Evolutionary conservation across 805 yeast genomes (phyloP), one percentile per base, ranked within the genome.

Genomic region (Brettanomyces nanus): DNA sequence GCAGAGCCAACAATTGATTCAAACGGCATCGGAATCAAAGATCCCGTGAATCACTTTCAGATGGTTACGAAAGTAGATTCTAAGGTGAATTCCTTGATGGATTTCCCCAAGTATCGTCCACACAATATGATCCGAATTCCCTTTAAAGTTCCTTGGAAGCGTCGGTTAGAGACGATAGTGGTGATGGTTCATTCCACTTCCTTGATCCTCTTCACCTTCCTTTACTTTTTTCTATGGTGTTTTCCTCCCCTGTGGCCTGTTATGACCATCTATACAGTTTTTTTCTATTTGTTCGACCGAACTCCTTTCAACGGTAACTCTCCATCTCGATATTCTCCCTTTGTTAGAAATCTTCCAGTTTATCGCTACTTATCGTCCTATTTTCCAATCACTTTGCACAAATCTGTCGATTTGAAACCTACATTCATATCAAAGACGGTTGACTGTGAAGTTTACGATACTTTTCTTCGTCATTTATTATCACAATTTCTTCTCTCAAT

Each of bases 301-400:
- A 71, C 95, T 1, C 85, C 90, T 0, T 73, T 77, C 14, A 78
- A 83, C 49, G 97, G 97, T 1, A 67, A 71, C 15, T 81, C 76
- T 0, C 69, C 71, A 2, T 59, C 69, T 37, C 60, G 94, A 27
- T 65, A 69, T 28, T 76, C 82, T 3, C 58, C 62, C 3, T 65
- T 70, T 63, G 65, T 84, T 56, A 69, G 85, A 44, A 68, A 72
- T 27, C 52, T 76, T 28, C 49, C 61, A 4, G 45, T 83, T 14
- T 89, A 92, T 87, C 73, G 68, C 41, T 73, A 77, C 61, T 85
- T 81, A 53, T 78, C 80, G 31, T 63, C 68, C 32, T 90, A 85
- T 59, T 90, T 81, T 61, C 97, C 97, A 0, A 74, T 90, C 15
- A 61, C 60, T 1, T 62, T 87, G 7, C 80, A 76, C 57, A 84